These are phyloP conservation scores for Macrophomina tecta DNA, from an alignment of 2,329 filamentous ascomycete genomes.

Conservation along the genomic window DNA sequence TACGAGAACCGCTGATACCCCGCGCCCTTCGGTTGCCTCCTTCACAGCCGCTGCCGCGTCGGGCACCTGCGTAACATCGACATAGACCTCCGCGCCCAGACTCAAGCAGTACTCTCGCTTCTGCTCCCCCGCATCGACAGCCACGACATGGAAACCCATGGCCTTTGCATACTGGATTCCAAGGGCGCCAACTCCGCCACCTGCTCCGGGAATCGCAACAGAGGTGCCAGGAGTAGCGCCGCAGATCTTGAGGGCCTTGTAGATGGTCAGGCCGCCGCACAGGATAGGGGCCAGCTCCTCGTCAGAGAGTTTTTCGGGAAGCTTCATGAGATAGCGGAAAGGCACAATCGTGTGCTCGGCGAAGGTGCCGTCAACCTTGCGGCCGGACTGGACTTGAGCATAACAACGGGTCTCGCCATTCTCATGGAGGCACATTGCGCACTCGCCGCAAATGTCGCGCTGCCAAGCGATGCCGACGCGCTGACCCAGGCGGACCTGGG, in stretches of 20 bases:
- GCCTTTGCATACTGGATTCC: constrained; percentile 57
- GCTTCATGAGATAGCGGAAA: constrained; percentile 57
- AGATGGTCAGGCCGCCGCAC: constrained; percentile 60
- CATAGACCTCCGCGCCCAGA: constrained; percentile 60
- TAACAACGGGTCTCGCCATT: constrained; percentile 52
- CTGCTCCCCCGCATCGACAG: constrained; percentile 56
- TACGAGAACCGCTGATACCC: constrained; percentile 21
- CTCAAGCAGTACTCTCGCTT: constrained; percentile 53
- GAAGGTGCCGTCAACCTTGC: constrained; percentile 47
- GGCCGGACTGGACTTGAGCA: constrained; percentile 35
- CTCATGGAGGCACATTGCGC: constrained; percentile 57
- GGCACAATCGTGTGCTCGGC: constrained; percentile 65
- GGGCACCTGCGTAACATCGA: constrained; percentile 53
- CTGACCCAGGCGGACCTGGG: constrained; percentile 54
- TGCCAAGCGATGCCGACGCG: constrained; percentile 60
- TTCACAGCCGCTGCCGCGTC: constrained; percentile 43
- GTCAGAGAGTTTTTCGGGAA: constrained; percentile 42
- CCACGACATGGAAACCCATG: constrained; percentile 60
- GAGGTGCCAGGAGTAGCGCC: constrained; percentile 59
- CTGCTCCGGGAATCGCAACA: constrained; percentile 62
- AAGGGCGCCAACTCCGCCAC: constrained; percentile 63
- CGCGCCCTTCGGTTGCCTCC: constrained; percentile 39
- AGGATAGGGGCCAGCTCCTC: constrained; percentile 50
- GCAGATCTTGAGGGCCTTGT: constrained; percentile 61
- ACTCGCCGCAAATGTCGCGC: constrained; percentile 58